Conservation (phyloP, 768 basidiomycete species). For the Kondoa malvinella region DNA sequence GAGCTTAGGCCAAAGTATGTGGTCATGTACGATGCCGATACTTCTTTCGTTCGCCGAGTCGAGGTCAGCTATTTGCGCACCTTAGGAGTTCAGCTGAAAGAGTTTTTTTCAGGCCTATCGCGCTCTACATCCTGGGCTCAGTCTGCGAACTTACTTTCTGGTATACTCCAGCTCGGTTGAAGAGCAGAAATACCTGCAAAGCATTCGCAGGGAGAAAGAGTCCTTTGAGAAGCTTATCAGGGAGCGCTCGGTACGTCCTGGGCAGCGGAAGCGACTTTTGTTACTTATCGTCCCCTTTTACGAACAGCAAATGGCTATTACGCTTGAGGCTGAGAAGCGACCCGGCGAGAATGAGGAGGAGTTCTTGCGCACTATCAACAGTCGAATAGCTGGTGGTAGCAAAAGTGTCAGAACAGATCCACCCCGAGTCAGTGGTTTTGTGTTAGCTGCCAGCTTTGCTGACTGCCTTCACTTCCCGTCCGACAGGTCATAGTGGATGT, state of each 20-base stretch:
- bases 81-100: slow-evolving; percentile 9
- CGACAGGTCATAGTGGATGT: slow-evolving; percentile 81
- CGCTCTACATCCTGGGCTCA: slow-evolving; percentile 61
- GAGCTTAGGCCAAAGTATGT: slow-evolving; percentile 83
- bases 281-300: neutral
- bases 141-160: slow-evolving; percentile 84
- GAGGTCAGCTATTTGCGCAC: slow-evolving; percentile 43
- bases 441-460: neutral
- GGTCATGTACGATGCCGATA: slow-evolving; percentile 86
- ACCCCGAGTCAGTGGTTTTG: slow-evolving; percentile 32
- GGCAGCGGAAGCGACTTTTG: neutral
- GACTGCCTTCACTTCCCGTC: neutral
- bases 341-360: slow-evolving; percentile 34
- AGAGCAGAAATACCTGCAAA: slow-evolving; percentile 85
- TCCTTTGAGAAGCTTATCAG: slow-evolving; percentile 82
- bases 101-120: slow-evolving; percentile 52
- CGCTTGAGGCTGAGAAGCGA: slow-evolving; percentile 40
- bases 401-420: slow-evolving; percentile 49
- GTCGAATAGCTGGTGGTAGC: slow-evolving; percentile 70
- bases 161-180: slow-evolving; percentile 83
- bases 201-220: slow-evolving; percentile 76
- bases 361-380: slow-evolving; percentile 62
- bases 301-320: slow-evolving; percentile 67
- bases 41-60: slow-evolving; percentile 77
- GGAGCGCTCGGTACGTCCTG: slow-evolving; percentile 53